Percentiles rank a stretch among this genome's conserved stretches.
Conservation (phyloP, 805 yeast genomes). For the Kregervanrija delftensis region DNA sequence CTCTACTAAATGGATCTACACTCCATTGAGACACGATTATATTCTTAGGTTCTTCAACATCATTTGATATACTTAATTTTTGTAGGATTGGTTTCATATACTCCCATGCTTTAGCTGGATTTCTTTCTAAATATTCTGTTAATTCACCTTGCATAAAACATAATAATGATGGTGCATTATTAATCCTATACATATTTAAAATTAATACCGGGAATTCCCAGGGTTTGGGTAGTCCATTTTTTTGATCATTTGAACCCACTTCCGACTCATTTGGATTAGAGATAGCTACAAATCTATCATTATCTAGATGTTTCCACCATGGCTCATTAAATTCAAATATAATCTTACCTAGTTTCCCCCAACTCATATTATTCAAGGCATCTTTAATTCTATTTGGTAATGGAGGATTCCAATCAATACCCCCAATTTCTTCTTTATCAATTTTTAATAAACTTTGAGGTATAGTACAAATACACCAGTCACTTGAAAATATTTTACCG, state of each 20-base stretch:
- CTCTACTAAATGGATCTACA: slow-evolving; percentile 66
- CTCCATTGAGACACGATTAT: slow-evolving; percentile 69
- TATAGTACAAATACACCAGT: slow-evolving; percentile 63
- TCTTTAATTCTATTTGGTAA: slow-evolving; percentile 40
- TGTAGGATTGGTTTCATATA: slow-evolving; percentile 48
- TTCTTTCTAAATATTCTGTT: slow-evolving; percentile 50
- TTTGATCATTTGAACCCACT: neutral
- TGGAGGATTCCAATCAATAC: slow-evolving; percentile 49
- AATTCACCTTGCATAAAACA: slow-evolving; percentile 66
- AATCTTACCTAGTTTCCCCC: slow-evolving; percentile 69
- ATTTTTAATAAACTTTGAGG: slow-evolving; percentile 67
- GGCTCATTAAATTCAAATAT: slow-evolving; percentile 55
- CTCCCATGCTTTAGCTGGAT: slow-evolving; percentile 49
- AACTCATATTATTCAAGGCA: slow-evolving; percentile 43
- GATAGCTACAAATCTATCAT: slow-evolving; percentile 43
- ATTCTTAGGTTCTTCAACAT: slow-evolving; percentile 28
- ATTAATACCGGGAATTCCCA: slow-evolving; percentile 57
- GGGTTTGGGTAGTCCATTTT: slow-evolving; percentile 28
- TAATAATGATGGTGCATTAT: slow-evolving; percentile 47
- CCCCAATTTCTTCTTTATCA: slow-evolving; percentile 30
- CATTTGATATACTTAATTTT: slow-evolving; percentile 7
- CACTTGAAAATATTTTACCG: slow-evolving; percentile 32
- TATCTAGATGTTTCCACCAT: slow-evolving; percentile 50
- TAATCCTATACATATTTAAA: slow-evolving; percentile 50
- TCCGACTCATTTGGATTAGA: slow-evolving; percentile 28